Conservation (phyloP, 768 basidiomycete species). For the Trametes elegans region DNA sequence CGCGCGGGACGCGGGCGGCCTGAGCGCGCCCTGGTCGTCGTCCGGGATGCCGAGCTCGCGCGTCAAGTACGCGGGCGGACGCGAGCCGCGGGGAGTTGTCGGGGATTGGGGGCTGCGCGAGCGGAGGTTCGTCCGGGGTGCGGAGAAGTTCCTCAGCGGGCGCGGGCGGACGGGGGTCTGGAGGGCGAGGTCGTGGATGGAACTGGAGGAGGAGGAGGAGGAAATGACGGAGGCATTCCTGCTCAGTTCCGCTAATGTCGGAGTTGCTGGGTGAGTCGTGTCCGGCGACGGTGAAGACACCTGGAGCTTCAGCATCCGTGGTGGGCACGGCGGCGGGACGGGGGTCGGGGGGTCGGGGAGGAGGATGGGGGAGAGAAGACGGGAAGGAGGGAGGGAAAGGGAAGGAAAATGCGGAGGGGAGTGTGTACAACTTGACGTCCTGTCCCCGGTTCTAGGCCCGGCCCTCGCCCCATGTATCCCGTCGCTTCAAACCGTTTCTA, state of each 20-base stretch:
- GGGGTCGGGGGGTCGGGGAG: constrained; percentile 1
- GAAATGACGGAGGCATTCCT: constrained; percentile 78
- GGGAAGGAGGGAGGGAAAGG: constrained; percentile 7
- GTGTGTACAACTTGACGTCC: constrained; percentile 16
- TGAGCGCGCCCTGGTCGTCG: constrained; percentile 24
- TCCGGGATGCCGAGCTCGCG: constrained; percentile 49
- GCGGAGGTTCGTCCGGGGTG: constrained; percentile 42
- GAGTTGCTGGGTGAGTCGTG: constrained; percentile 27
- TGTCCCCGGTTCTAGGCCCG: constrained; percentile 16
- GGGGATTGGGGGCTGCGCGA: constrained; percentile 51
- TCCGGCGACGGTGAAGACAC: constrained; percentile 34
- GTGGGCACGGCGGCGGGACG: constrained; percentile 1
- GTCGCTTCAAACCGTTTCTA: not conserved
- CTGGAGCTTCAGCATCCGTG: constrained; percentile 39
- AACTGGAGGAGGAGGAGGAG: constrained; percentile 57
- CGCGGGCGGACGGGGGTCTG: constrained; percentile 46
- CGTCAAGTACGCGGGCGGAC: constrained; percentile 57
- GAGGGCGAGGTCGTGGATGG: constrained; percentile 40
- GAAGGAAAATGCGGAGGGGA: constrained; percentile 1
- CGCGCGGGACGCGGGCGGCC: constrained; percentile 29
- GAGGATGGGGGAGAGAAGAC: constrained; percentile 10
- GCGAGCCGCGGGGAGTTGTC: constrained; percentile 32
- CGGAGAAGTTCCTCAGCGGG: constrained; percentile 61
- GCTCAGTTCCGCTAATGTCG: constrained; percentile 61
- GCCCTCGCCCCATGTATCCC: not conserved